phyloP scores from a whole-genome alignment of 495 filamentous ascomycete species.

The Staphylotrichum longicolle region DNA sequence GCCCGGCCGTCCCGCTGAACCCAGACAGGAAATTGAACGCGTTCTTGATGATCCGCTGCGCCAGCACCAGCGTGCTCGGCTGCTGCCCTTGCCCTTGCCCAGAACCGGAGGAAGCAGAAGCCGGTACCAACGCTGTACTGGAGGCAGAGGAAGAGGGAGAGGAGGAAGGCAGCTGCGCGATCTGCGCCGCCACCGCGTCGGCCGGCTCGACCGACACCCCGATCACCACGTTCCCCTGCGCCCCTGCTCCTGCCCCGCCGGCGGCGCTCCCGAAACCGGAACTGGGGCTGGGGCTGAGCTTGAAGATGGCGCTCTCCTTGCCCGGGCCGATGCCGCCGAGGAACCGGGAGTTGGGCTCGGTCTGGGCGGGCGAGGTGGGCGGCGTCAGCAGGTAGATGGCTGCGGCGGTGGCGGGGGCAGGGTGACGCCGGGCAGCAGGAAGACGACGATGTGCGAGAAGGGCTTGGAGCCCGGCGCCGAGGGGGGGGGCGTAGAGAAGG shows the following conservation, averaged over 20 bases:
- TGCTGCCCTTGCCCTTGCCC: constrained; percentile 17
- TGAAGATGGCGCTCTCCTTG: constrained; percentile 88
- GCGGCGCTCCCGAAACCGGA: background rate
- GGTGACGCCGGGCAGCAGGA: constrained; percentile 75
- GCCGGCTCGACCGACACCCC: constrained; percentile 82
- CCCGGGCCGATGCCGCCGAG: constrained; percentile 84
- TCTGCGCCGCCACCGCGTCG: constrained; percentile 63
- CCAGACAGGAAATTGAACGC: constrained; percentile 96
- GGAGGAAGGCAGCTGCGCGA: constrained; percentile 49
- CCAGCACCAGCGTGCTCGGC: constrained; percentile 68
- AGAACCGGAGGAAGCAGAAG: background rate
- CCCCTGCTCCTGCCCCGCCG: background rate
- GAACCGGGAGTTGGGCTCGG: constrained; percentile 62
- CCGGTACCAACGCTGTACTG: constrained; percentile 26
- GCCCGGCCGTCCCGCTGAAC: constrained; percentile 60
- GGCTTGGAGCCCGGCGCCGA: constrained; percentile 23
- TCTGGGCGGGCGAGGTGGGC: constrained; percentile 24
- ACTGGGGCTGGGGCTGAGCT: constrained; percentile 45
- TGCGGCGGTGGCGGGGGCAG: constrained; percentile 76
- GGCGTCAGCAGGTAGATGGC: constrained; percentile 76
- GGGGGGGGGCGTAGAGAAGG: constrained; percentile 46
- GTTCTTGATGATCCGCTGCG: constrained; percentile 90
- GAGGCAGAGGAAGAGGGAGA: constrained; percentile 28
- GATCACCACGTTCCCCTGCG: constrained; percentile 53
- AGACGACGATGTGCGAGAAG: constrained; percentile 82